Conservation (phyloP, 805 yeast species). For the Yarrowia sp. region DNA sequence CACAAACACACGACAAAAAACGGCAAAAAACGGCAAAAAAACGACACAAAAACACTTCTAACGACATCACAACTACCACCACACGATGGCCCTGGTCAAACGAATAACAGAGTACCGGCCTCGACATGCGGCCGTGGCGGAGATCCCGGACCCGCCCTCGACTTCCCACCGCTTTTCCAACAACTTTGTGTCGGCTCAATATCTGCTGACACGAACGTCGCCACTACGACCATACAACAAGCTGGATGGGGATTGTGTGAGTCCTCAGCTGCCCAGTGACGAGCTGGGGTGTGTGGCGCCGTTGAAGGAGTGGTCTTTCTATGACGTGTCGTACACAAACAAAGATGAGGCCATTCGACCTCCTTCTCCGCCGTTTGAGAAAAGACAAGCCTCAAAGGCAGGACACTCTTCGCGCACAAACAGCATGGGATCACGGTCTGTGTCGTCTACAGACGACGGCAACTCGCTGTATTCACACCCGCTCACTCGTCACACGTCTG, state of each 20-base stretch:
- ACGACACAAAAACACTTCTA: no score
- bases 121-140: conserved; percentile 20
- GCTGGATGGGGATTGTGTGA: background rate
- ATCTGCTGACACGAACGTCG: conserved; percentile 1
- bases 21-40: background rate
- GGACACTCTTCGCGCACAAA: conserved; percentile 11
- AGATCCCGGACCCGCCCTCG: conserved; percentile 19
- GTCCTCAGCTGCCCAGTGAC: background rate
- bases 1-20: background rate
- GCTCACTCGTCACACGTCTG: background rate
- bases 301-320: conserved; percentile 11
- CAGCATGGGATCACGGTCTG: conserved; percentile 19
- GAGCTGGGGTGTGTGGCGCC: conserved; percentile 2
- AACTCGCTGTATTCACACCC: conserved; percentile 17
- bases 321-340: conserved; percentile 12
- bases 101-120: conserved; percentile 25
- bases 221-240: conserved; percentile 11
- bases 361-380: conserved; percentile 4
- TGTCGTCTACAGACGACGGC: background rate
- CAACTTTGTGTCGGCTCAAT: conserved; percentile 22
- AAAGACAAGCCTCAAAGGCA: background rate
- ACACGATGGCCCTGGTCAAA: conserved; percentile 20
- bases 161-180: conserved; percentile 15
- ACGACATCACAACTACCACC: no score
- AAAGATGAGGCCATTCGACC: conserved; percentile 17